Percentiles rank a stretch among this genome's conserved stretches.
These are phyloP conservation scores for Logfia minima DNA, from an alignment of 129 eudicot genomes.

Conservation along the genomic window DNA sequence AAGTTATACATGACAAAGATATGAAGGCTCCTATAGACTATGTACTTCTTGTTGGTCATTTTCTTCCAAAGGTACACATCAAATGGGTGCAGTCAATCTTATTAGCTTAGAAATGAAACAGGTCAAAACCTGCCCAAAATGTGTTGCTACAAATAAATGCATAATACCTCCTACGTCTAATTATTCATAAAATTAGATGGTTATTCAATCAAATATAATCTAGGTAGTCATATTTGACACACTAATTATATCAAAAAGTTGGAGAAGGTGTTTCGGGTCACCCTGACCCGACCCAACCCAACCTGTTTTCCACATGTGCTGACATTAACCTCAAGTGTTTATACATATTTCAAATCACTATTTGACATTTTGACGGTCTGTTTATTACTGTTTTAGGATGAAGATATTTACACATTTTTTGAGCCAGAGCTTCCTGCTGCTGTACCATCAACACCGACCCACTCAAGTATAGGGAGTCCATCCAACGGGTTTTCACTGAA, in stretches of 20 bases:
- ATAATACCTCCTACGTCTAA: too few relatives aligned
- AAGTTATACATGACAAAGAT: constrained; percentile 63
- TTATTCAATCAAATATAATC: too few relatives aligned
- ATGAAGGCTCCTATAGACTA: constrained; percentile 75
- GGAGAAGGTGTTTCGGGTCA: not conserved
- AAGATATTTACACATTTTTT: constrained; percentile 80
- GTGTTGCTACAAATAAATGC: too few relatives aligned
- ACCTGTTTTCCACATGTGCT: not conserved
- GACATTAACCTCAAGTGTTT: not conserved
- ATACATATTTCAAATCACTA: not conserved
- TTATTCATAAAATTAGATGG: too few relatives aligned
- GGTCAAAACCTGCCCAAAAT: too few relatives aligned
- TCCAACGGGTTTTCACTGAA: constrained; percentile 31
- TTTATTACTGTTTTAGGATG: constrained; percentile 55
- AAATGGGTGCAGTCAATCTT: too few relatives aligned
- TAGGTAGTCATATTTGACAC: too few relatives aligned
- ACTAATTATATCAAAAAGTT: not conserved
- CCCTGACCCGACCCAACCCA: not conserved
- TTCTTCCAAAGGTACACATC: constrained; percentile 65
- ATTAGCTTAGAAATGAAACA: too few relatives aligned
- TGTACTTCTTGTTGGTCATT: constrained; percentile 80
- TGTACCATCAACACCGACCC: constrained; percentile 36
- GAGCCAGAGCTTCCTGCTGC: constrained; percentile 77
- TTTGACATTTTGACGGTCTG: not conserved
- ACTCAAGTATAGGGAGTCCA: constrained; percentile 43